Base-by-base conservation (phyloP, 257 asterid genomes). In the Anisodus tanguticus region DNA sequence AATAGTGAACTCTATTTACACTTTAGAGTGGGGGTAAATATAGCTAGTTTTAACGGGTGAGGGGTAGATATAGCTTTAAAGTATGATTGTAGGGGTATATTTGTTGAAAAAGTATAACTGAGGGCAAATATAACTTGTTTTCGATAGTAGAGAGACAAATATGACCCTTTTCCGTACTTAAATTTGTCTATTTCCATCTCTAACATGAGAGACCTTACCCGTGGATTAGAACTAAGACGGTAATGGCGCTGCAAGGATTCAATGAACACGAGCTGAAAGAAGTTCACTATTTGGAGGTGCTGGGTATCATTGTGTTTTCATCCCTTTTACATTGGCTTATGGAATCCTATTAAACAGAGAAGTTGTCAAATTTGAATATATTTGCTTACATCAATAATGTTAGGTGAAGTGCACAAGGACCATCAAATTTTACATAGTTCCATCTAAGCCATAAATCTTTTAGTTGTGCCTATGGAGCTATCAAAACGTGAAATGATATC, bases 331-430 rank as follows among this genome's bases (percentile, higher is more conserved):
- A 54, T 17, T 71, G 51, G 79, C 79, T 43, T 71, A 19, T 43
- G 57, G 37, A 54, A n/a, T 71, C 26, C 57, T 2, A 17, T 43
- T 17, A 10, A 71, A 43, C 17, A 43, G 16, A 71, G 37, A 71
- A 41, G 54, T 70, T 70, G 66, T 60, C 67, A 26, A 35, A 17
- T 43, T 71, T 71, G 9, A 71, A 43, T 71, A 43, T 43, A 67
- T 41, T 31, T 31, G 35, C 35, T 43, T 71, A 43, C 57, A 57
- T 70, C 79, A 17, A 70, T 43, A 70, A 70, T 47, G 37, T n/a
- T 70, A 17, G 9, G 37, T 19, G 79, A 45, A 45, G 79, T 71
- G 79, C 57, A 71, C 58, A n/a, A 43, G 35, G 79, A 71, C 79
- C 58, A n/a, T 19, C n/a, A 71, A 45, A 71, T 22, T 43, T 17